Base-by-base conservation (phyloP, 2,329 filamentous ascomycete species). In the Acrodontium crateriforme region DNA sequence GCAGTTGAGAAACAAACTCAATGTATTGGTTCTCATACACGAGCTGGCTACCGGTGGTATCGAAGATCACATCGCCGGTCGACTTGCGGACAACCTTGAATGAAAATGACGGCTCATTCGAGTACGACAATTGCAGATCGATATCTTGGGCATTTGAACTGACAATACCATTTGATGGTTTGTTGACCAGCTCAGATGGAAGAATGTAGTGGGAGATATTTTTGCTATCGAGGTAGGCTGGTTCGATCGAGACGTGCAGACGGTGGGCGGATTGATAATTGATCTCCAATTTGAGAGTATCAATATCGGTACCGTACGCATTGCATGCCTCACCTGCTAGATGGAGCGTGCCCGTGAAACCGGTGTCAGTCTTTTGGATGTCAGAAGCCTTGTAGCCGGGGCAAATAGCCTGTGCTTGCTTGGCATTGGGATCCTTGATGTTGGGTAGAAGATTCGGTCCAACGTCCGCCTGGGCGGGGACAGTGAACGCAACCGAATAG, bases 11-110 rank as follows among this genome's bases (percentile, higher is more conserved):
- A 4, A 64, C 64, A 39, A 85, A 76, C 42, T 84, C 79, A 22
- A 84, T 68, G 50, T 82, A 85, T 42, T 85, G 79, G 39, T 84
- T 67, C 45, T 83, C 77, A 42, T 71, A 85, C 0, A 85, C 69
- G 9, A 85, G 53, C 8, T 69, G 65, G 2, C 61, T 69, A 4
- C 71, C 73, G 11, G 60, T 54, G 0, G 78, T 83, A 8, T 69
- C 67, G 47, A 83, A 84, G 0, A 85, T 54, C 0, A 72, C 62
- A 45, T 84, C 77, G 0, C 69, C 71, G 51, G 47, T 73, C 28
- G 54, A 77, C 52, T 52, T 63, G 34, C 57, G 74, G 36, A 55
- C 68, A 39, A 67, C 63, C 49, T 53, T 65, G 51, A 62, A 72
- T 34, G 53, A 62, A 48, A 75, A 75, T 0, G 60, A 62, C 1